Evolutionary conservation across 2,329 filamentous ascomycete genomes (phyloP), one percentile per base, ranked within the genome.

Genomic region (Fusarium sulawesiense): DNA sequence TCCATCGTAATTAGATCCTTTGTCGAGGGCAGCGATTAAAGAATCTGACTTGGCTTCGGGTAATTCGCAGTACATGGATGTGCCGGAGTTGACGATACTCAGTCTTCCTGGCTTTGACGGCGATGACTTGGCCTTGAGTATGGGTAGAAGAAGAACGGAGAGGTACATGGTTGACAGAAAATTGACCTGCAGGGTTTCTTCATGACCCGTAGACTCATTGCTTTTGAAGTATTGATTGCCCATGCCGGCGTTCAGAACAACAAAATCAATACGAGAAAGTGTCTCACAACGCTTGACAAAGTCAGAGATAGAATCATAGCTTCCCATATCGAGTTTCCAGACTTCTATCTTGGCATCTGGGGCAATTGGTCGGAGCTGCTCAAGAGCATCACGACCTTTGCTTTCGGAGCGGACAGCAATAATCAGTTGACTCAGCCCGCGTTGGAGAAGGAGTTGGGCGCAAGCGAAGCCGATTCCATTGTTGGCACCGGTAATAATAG

Each of bases 91-190:
- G 18, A 64, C 44, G 1, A 64, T n/a, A 2, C 37, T 57, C 1
- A 64, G 12, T 2, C 59, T 37, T 1, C 59, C 59, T 5, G 59
- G 37, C 2, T n/a, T 49, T 3, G 29, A 7, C 11, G 14, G 0
- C 2, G 25, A 21, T 3, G 49, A 10, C 9, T 27, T 64, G 0
- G 6, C 20, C 4, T 32, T 57, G 7, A 64, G 37, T 2, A 64
- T n/a, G 0, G 60, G 60, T 3, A 64, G 27, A 7, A 64, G 37
- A 7, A 64, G 18, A 6, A 64, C 23, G 0, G 59, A 48, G 0
- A 64, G 23, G 1, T 57, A 57, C 44, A 57, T 49, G 0, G 44
- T 64, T 1, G 60, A 64, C 6, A 64, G n/a, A 10, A 64, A 64
- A 13, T 64, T 64, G 25, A 64, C 37, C 8, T 64, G 60, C 1